Base-by-base conservation (phyloP, 139 green algal genomes). In the Closterium sp. region DNA sequence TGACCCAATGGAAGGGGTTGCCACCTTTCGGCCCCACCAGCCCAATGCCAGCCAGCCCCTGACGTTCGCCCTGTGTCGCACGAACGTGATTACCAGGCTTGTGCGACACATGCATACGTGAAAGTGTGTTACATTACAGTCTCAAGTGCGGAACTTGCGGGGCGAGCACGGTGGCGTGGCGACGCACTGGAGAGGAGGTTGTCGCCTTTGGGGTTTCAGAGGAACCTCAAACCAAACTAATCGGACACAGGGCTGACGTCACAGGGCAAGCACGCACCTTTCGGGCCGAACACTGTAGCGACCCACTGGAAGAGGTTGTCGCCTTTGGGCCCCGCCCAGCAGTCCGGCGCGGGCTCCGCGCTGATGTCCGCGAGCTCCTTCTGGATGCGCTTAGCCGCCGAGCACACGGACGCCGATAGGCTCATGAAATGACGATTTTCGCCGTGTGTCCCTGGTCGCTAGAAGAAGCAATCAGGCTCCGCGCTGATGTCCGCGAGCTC, bases 231-330 rank as follows among this genome's bases (percentile, higher is more conserved):
- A n/a, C n/a, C n/a, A n/a, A n/a, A n/a, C n/a, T n/a, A n/a, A n/a
- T n/a, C n/a, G n/a, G n/a, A n/a, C n/a, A n/a, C n/a, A n/a, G n/a
- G n/a, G n/a, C n/a, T n/a, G n/a, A n/a, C n/a, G n/a, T n/a, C n/a
- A n/a, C n/a, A n/a, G n/a, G n/a, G n/a, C n/a, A n/a, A n/a, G n/a
- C n/a, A n/a, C n/a, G n/a, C 25, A 97, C 97, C 97, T 94, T 90
- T 88, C 7, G 97, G 98, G 0, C 98, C 98, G 86, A 98, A 95
- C 84, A 99, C 98, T 0, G 98, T 98, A 5, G 96, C 97, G 2
- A 98, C 97, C 97, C 97, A 99, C 88, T 99, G 97, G 84, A 98
- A 99, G 21, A 99, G 97, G 95, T 99, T 99, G 95, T 99, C 98
- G n/a, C 97, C 97, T 84, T 99, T 99, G 1, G 98, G 98, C 0